Percentiles rank a stretch among this genome's conserved stretches.
phyloP scores from a whole-genome alignment of 495 filamentous ascomycete genomes.

The Emericellopsis terricola region DNA sequence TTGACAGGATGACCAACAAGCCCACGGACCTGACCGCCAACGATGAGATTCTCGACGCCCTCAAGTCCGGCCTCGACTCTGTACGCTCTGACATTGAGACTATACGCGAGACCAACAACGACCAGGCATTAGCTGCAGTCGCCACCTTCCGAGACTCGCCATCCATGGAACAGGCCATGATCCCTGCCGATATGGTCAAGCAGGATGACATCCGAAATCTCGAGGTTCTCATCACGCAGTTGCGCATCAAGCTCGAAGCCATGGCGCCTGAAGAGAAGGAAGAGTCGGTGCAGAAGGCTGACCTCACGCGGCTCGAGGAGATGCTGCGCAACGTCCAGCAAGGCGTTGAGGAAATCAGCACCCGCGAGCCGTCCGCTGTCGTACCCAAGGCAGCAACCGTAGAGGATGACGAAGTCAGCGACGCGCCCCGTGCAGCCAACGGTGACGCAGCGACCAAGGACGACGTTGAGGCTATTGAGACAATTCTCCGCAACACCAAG shows the following conservation, averaged over 20 bases:
- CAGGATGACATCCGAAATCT: slow-evolving; percentile 65
- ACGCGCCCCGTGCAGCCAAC: slow-evolving; percentile 4
- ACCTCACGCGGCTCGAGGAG: slow-evolving; percentile 19
- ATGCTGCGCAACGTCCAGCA: slow-evolving; percentile 31
- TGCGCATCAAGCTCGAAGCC: slow-evolving; percentile 68
- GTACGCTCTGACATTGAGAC: slow-evolving; percentile 60
- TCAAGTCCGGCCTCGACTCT: slow-evolving; percentile 58
- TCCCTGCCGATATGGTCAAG: slow-evolving; percentile 27
- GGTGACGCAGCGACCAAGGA: slow-evolving; percentile 38
- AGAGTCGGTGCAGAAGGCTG: slow-evolving; percentile 24
- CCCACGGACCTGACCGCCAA: slow-evolving; percentile 62
- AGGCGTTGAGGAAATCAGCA: slow-evolving; percentile 41
- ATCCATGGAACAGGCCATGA: slow-evolving; percentile 13
- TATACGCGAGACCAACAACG: slow-evolving; percentile 36
- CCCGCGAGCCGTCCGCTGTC: slow-evolving; percentile 11
- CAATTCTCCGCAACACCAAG: slow-evolving; percentile 68
- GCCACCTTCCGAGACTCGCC: slow-evolving; percentile 17
- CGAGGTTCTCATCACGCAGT: slow-evolving; percentile 61
- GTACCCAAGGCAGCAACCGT: slow-evolving; percentile 3
- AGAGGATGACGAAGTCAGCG: not conserved
- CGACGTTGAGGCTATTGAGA: slow-evolving; percentile 78
- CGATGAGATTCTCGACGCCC: slow-evolving; percentile 70
- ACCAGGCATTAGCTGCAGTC: slow-evolving; percentile 38
- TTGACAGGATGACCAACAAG: slow-evolving; percentile 64
- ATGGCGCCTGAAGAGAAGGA: slow-evolving; percentile 35